These are phyloP conservation scores for Besnoitia besnoiti DNA, from an alignment of 169 alveolate species.

Conservation along the genomic window DNA sequence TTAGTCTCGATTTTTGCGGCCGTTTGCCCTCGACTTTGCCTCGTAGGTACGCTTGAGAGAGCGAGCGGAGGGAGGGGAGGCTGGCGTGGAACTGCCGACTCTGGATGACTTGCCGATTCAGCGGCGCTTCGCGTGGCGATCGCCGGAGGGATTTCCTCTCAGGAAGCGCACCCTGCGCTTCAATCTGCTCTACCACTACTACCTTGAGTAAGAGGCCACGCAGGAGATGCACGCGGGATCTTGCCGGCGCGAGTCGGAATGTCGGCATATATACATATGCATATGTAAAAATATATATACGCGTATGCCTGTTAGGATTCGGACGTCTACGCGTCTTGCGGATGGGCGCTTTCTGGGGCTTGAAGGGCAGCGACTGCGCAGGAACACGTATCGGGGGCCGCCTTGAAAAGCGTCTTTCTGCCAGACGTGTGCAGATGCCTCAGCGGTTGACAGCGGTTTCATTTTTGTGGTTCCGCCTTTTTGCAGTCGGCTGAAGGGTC, in stretches of 20 bases:
- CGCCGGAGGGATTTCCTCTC: not conserved
- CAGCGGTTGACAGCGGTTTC: too few species aligned
- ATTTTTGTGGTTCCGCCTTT: too few species aligned
- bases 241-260: not conserved
- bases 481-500: not conserved
- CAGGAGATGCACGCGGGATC: not conserved
- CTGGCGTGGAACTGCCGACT: not conserved
- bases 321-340: too few species aligned
- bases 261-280: not conserved
- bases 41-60: not conserved
- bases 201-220: not conserved
- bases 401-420: too few species aligned
- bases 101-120: constrained; percentile 31
- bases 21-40: not conserved
- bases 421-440: too few species aligned
- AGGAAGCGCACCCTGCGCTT: not conserved
- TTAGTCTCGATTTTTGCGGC: too few species aligned
- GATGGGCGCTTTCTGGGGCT: too few species aligned
- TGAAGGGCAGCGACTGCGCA: too few species aligned
- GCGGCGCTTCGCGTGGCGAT: constrained; percentile 20
- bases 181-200: constrained; percentile 36
- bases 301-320: too few species aligned
- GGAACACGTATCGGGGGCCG: too few species aligned
- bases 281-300: not conserved
- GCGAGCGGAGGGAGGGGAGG: not conserved